phyloP scores from a whole-genome alignment of 306 rosid genomes.

The cucumber (Cucumis sativus) region DNA sequence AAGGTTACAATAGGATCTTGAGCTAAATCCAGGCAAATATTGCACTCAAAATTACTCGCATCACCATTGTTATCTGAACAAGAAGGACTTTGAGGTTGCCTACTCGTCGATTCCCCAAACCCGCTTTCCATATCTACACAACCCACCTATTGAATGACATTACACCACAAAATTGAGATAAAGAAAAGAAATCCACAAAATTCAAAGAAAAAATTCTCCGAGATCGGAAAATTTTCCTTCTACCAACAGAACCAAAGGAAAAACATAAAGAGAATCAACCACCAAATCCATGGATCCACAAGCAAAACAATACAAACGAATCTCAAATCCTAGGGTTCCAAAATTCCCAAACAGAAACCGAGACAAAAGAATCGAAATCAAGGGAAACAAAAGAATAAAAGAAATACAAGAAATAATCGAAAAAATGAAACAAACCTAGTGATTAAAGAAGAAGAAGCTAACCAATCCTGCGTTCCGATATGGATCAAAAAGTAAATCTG shows the following conservation, averaged over 20 bases:
- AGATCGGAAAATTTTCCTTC: not conserved
- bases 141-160: constrained; percentile 16
- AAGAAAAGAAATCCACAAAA: not conserved
- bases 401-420: not conserved
- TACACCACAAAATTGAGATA: not conserved
- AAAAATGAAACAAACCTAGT: not conserved
- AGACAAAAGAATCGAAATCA: not conserved
- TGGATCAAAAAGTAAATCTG: not conserved
- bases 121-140: constrained; percentile 50
- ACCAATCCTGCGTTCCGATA: not conserved
- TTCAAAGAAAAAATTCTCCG: not conserved
- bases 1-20: constrained; percentile 79
- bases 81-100: constrained; percentile 53
- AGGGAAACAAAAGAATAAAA: not conserved
- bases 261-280: not conserved
- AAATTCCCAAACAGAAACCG: not conserved
- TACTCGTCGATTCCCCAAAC: constrained; percentile 57
- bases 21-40: constrained; percentile 80
- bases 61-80: constrained; percentile 36
- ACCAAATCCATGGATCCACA: not conserved
- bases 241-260: not conserved
- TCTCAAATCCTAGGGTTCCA: not conserved
- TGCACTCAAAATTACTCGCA: constrained; percentile 72
- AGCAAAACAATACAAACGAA: not conserved
- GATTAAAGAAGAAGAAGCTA: not conserved